A percentile compares a stretch with the other conserved stretches of the same genome.
phyloP scores from a whole-genome alignment of 1,284 basidiomycete species.

The Ceratobasidium sp. region DNA sequence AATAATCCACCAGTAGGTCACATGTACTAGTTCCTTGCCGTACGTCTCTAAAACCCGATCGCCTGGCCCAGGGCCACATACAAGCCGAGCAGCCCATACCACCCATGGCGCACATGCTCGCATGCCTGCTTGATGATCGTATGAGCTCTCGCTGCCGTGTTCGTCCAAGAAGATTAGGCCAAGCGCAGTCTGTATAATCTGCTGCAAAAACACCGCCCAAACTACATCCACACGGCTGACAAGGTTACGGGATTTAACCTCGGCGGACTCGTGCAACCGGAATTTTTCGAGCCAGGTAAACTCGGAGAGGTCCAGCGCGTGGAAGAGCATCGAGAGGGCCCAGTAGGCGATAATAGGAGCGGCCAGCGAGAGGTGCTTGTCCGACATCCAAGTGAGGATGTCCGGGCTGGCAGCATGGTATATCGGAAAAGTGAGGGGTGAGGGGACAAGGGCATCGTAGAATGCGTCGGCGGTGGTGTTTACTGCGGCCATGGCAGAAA shows the following conservation, averaged over 20 bases:
- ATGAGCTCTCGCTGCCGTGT: constrained; percentile 59
- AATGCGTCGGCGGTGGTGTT: constrained; percentile 22
- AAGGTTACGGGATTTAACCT: constrained; percentile 82
- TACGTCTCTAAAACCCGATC: constrained; percentile 59
- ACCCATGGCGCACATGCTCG: constrained; percentile 62
- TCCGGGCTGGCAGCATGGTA: constrained; percentile 71
- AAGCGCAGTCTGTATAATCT: constrained; percentile 84
- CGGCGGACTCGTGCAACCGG: constrained; percentile 88
- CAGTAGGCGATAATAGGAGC: constrained; percentile 91
- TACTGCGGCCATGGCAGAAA: not conserved
- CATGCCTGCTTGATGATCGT: constrained; percentile 67
- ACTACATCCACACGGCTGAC: constrained; percentile 80
- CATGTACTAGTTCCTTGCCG: constrained; percentile 72
- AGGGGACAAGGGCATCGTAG: constrained; percentile 45
- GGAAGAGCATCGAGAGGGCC: constrained; percentile 84
- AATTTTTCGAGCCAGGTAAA: constrained; percentile 87
- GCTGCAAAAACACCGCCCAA: constrained; percentile 85
- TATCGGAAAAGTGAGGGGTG: constrained; percentile 63
- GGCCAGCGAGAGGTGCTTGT: constrained; percentile 79
- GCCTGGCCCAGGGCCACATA: constrained; percentile 59
- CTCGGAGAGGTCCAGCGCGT: constrained; percentile 79
- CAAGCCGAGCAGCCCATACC: constrained; percentile 61
- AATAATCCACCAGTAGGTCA: constrained; percentile 95
- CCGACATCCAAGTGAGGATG: constrained; percentile 74
- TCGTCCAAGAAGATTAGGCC: constrained; percentile 70